Percentiles rank a stretch among this genome's conserved stretches.
Evolutionary conservation across 208 protist species (phyloP).

Genomic region (Trypanosoma boissoni): DNA sequence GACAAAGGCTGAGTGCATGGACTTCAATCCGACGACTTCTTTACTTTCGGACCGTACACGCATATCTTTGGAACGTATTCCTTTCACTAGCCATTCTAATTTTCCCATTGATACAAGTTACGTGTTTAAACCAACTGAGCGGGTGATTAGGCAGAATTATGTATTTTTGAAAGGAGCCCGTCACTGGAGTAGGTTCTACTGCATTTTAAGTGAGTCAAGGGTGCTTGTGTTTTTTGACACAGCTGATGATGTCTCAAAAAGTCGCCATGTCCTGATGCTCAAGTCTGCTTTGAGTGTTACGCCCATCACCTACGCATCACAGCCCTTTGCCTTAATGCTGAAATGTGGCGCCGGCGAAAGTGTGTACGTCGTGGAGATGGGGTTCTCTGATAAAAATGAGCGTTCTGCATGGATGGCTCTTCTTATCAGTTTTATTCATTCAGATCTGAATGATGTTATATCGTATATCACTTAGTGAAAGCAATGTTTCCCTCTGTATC

Average conservation of each 20-base stretch:
- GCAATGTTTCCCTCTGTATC: background rate
- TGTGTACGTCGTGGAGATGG: conserved; percentile 9
- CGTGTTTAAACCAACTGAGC: conserved; percentile 5
- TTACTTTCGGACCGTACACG: no score
- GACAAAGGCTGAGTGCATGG: no score
- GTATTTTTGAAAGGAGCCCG: conserved; percentile 5
- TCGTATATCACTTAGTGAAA: background rate
- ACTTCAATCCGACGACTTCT: no score
- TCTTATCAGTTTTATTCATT: background rate
- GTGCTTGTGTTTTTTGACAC: conserved; percentile 15
- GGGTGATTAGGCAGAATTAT: conserved; percentile 11
- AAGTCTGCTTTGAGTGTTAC: background rate
- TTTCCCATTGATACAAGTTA: conserved; percentile 8
- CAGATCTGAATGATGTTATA: background rate
- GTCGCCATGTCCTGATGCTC: conserved; percentile 8
- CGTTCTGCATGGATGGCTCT: conserved; percentile 5
- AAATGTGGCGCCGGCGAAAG: conserved; percentile 3
- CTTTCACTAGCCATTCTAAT: background rate
- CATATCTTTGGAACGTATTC: no score
- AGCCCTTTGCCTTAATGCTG: conserved; percentile 5
- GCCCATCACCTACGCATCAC: conserved; percentile 2
- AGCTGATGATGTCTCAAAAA: conserved; percentile 11
- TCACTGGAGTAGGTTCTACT: conserved; percentile 9
- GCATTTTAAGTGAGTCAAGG: conserved; percentile 6
- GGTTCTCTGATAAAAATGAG: conserved; percentile 6